Conservation (phyloP, 768 basidiomycete genomes). For the Mycena alexandri region DNA sequence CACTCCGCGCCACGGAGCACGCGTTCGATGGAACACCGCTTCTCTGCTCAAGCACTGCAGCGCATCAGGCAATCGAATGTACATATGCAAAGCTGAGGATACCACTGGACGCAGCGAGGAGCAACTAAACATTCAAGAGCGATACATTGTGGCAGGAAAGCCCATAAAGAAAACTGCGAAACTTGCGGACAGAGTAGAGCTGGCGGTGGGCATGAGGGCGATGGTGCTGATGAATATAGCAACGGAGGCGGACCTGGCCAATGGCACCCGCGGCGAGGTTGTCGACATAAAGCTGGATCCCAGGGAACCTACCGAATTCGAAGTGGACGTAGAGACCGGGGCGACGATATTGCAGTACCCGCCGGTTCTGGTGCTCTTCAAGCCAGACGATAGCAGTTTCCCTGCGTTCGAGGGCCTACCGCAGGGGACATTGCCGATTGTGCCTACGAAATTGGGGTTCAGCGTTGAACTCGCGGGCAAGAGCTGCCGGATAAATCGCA, state of each 20-base stretch:
- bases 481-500: conserved; percentile 23
- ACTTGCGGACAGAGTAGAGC: conserved; percentile 34
- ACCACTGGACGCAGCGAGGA: background rate
- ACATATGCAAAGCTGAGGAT: background rate
- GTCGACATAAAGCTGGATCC: conserved; percentile 48
- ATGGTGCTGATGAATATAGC: conserved; percentile 54
- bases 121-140: background rate
- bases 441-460: conserved; percentile 28
- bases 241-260: conserved; percentile 51
- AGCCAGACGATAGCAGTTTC: conserved; percentile 37
- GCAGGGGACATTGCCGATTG: conserved; percentile 43
- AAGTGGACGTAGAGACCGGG: conserved; percentile 16
- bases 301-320: conserved; percentile 37
- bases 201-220: conserved; percentile 52
- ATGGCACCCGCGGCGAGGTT: conserved; percentile 52
- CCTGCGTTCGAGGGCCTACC: conserved; percentile 42
- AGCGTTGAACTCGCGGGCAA: background rate
- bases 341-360: conserved; percentile 43
- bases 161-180: conserved; percentile 1
- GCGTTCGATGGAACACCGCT: background rate
- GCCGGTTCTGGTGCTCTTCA: conserved; percentile 48
- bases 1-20: background rate
- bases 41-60: background rate
- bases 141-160: conserved; percentile 29
- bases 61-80: background rate